Base-by-base conservation (phyloP, 108 stramenopile genomes). In the Cyclostephanos tholiformis region DNA sequence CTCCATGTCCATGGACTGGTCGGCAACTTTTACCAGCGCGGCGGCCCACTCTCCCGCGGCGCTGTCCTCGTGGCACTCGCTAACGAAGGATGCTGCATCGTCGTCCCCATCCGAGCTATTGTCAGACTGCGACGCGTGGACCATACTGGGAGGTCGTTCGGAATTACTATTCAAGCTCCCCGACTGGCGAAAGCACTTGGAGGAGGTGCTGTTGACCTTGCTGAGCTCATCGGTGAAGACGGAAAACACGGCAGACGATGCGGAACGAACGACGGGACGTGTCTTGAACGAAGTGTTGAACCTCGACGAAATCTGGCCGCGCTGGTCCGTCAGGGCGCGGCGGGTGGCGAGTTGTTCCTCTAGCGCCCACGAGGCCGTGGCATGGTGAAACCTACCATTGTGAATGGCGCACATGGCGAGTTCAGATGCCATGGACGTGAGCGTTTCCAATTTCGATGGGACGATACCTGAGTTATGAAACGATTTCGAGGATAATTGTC, bases 41-140 rank as follows among this genome's bases (percentile, higher is more conserved):
- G 88, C 88, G 26, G 94, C 94, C 94, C 94, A 95, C 74, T 95
- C 88, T 62, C 88, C 90, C n/a, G 86, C 87, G 32, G 89, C 86
- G 22, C 71, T 82, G 32, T 84, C 80, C n/a, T 88, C 85, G 12
- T 57, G 67, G 4, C 20, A 9, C 26, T 48, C 81, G 48, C 77
- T 83, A 29, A 56, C 80, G 30, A 75, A 72, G n/a, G 72, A 79
- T 30, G 48, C 55, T 2, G 69, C 39, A 23, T 62, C 70, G 13
- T 85, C 83, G 43, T 65, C 88, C 44, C 63, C 75, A 26, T 87
- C 86, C 16, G 82, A 85, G 55, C 88, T 87, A 11, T 86, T 84
- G 55, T 91, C 91, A 30, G 91, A 91, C 8, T 73, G 87, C 19
- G 91, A 91, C 1, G 91, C 88, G 25, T 87, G 85, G 2, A 80